Evolutionary conservation across 306 rosid genomes (phyloP).

Genomic region (Acmispon strigosus): DNA sequence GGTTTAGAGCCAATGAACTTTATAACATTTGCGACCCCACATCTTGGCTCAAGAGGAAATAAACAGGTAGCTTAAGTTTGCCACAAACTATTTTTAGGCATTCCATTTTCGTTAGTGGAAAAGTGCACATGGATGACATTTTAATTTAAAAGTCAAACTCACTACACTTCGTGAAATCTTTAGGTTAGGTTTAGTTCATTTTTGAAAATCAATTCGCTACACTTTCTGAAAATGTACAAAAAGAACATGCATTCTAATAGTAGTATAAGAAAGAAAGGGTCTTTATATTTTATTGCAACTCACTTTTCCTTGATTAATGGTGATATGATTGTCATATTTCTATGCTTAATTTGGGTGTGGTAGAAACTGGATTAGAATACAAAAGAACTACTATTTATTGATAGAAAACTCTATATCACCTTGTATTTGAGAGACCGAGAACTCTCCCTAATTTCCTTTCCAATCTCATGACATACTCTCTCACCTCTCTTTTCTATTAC

Average conservation of each 20-base stretch:
- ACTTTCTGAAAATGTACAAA: not conserved
- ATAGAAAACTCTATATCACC: too few species aligned
- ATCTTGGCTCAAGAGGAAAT: constrained; percentile 92
- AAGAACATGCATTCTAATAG: not conserved
- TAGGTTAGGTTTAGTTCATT: not conserved
- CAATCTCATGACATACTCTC: too few species aligned
- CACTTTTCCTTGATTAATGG: not conserved
- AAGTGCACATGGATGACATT: not conserved
- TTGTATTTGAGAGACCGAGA: too few species aligned
- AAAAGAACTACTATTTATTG: too few species aligned
- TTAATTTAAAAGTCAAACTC: not conserved
- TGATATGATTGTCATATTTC: not conserved
- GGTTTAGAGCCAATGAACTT: constrained; percentile 91
- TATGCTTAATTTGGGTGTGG: not conserved
- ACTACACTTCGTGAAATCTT: not conserved
- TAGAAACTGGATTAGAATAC: too few species aligned
- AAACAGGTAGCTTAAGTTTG: constrained; percentile 52
- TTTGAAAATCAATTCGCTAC: too few species aligned
- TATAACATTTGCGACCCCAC: constrained; percentile 91
- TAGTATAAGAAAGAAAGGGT: not conserved
- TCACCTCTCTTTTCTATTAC: too few species aligned
- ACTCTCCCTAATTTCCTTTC: too few species aligned
- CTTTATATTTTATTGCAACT: not conserved
- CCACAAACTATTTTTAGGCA: not conserved
- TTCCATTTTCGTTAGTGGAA: not conserved